Percentiles rank a stretch among this genome's conserved stretches.
phyloP scores from a whole-genome alignment of 2,329 filamentous ascomycete species.

The Trichoderma polysporum region DNA sequence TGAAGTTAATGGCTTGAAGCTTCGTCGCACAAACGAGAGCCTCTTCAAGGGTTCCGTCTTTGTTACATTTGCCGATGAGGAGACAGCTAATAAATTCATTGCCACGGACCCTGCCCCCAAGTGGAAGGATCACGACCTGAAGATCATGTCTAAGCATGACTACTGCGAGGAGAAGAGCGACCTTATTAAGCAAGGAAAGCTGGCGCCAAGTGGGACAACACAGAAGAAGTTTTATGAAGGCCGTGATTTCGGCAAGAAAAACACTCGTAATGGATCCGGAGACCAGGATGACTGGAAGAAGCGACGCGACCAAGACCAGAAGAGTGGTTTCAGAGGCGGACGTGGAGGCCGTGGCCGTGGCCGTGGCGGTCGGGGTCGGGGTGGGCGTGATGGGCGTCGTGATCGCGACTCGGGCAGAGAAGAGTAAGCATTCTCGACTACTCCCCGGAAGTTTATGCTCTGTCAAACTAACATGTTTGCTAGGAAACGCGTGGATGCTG shows the following conservation, averaged over 20 bases:
- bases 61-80: slow-evolving; percentile 82
- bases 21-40: slow-evolving; percentile 71
- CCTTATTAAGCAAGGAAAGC: slow-evolving; percentile 68
- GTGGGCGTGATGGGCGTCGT: slow-evolving; percentile 40
- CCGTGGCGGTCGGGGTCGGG: slow-evolving; percentile 44
- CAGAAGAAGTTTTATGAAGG: slow-evolving; percentile 52
- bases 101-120: slow-evolving; percentile 75
- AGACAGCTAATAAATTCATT: slow-evolving; percentile 77
- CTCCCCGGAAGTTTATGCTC: not conserved
- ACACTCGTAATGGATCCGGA: slow-evolving; percentile 42
- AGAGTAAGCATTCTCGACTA: slow-evolving; percentile 26
- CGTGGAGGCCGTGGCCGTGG: slow-evolving; percentile 47
- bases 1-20: slow-evolving; percentile 76
- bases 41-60: slow-evolving; percentile 96
- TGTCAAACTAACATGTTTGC: not conserved
- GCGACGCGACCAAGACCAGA: slow-evolving; percentile 61
- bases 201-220: slow-evolving; percentile 55
- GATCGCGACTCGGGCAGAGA: slow-evolving; percentile 26
- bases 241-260: slow-evolving; percentile 38
- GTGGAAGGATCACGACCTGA: slow-evolving; percentile 77
- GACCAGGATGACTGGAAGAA: slow-evolving; percentile 63
- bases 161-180: slow-evolving; percentile 79
- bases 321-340: slow-evolving; percentile 55
- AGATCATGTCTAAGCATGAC: slow-evolving; percentile 82
- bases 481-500: slow-evolving; percentile 18